A percentile compares a stretch with the other conserved stretches of the same genome.
phyloP scores from a whole-genome alignment of 2,329 filamentous ascomycete species.

The Cytospora leucostoma region DNA sequence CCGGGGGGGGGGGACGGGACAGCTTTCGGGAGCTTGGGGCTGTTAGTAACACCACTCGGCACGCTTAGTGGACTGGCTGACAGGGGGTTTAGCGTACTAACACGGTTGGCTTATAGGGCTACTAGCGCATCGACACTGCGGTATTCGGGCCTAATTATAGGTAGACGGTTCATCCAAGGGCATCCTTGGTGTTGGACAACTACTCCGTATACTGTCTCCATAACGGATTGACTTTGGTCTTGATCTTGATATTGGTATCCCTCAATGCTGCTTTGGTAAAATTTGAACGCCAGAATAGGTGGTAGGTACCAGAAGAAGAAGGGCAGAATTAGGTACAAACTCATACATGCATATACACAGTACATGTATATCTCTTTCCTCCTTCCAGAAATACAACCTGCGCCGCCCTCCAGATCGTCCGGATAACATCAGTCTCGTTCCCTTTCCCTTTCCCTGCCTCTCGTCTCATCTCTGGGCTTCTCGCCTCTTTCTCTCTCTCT shows the following conservation, averaged over 20 bases:
- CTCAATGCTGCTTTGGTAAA: no score
- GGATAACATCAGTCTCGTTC: background rate
- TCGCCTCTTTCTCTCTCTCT: no score
- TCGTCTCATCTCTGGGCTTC: no score
- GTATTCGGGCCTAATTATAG: no score
- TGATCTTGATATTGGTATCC: no score
- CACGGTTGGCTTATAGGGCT: background rate
- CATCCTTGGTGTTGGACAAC: no score
- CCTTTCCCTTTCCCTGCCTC: background rate
- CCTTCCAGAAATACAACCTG: background rate
- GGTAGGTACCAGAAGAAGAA: background rate
- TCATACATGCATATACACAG: background rate
- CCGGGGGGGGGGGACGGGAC: background rate
- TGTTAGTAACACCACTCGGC: constrained; percentile 9
- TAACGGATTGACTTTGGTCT: no score
- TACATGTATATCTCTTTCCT: background rate
- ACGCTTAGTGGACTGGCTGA: background rate
- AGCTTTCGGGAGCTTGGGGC: constrained; percentile 8
- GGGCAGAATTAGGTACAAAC: background rate
- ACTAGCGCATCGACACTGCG: background rate
- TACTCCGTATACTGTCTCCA: no score
- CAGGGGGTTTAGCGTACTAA: constrained; percentile 3
- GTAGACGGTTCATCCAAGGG: no score
- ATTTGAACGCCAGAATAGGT: no score
- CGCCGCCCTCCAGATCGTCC: background rate